These are phyloP conservation scores for Crucihimalaya himalaica DNA, from an alignment of 345 rosid species.

Conservation along the genomic window DNA sequence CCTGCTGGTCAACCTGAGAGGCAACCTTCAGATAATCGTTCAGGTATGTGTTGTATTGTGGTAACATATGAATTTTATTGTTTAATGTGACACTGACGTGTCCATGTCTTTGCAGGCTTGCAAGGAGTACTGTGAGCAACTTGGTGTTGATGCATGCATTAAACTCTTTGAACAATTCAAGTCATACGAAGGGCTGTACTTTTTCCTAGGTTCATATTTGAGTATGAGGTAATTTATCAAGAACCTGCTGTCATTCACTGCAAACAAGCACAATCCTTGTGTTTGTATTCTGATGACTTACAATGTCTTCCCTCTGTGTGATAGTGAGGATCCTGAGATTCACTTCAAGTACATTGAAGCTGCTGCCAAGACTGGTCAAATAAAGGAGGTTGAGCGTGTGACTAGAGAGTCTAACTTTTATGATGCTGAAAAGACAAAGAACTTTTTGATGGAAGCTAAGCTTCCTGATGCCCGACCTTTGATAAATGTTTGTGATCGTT, in stretches of 20 bases:
- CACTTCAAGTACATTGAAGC: conserved; percentile 99
- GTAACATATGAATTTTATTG: conserved; percentile 6
- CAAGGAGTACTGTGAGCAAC: conserved; percentile 98
- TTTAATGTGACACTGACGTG: conserved; percentile 32
- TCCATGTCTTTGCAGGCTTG: conserved; percentile 65
- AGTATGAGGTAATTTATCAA: conserved; percentile 75
- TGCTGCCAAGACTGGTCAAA: conserved; percentile 94
- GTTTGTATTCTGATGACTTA: conserved; percentile 4
- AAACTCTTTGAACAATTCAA: conserved; percentile 98
- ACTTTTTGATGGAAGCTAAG: conserved; percentile 98
- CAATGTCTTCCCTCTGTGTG: conserved; percentile 28
- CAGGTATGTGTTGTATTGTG: conserved; percentile 59
- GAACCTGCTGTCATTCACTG: conserved; percentile 24
- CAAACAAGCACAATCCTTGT: conserved; percentile 18
- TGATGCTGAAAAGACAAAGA: conserved; percentile 96
- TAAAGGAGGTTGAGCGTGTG: conserved; percentile 99
- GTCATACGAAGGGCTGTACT: conserved; percentile 97
- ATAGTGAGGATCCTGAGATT: conserved; percentile 98
- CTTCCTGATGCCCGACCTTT: conserved; percentile 98
- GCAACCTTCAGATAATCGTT: conserved; percentile 98
- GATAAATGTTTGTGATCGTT: conserved; percentile 98
- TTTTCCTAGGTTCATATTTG: conserved; percentile 94
- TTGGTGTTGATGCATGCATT: conserved; percentile 96
- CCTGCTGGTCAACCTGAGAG: conserved; percentile 87
- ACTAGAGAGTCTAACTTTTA: conserved; percentile 96